Conservation (phyloP, 2,329 filamentous ascomycete species). For the Tolypocladium ovalisporum region DNA sequence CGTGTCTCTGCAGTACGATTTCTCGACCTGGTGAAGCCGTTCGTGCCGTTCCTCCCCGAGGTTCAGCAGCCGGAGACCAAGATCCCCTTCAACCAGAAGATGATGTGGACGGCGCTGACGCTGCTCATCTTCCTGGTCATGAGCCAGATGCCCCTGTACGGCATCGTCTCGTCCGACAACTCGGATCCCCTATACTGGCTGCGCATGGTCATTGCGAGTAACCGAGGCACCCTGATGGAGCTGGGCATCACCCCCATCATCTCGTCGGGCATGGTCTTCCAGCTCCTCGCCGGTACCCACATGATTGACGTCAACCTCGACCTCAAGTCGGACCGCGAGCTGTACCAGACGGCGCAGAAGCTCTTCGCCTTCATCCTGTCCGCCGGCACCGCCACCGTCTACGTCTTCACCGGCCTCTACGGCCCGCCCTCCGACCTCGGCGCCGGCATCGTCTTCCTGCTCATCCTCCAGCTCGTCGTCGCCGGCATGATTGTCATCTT, state of each 20-base stretch:
- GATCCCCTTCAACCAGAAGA: constrained; percentile 96
- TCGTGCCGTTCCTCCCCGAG: constrained; percentile 98
- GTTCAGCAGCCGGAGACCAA: constrained; percentile 98
- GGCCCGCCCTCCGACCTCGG: constrained; percentile 93
- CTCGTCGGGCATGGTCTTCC: constrained; percentile 99
- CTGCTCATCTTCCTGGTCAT: constrained; percentile 99
- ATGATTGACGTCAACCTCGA: constrained; percentile 99
- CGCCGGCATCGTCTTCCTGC: constrained; percentile 93
- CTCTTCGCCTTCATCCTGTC: constrained; percentile 96
- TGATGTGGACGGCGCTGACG: constrained; percentile 92
- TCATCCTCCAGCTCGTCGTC: constrained; percentile 95
- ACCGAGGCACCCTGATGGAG: constrained; percentile 92
- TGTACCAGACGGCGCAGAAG: constrained; percentile 99
- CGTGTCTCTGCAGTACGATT: constrained; percentile 65
- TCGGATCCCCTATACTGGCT: constrained; percentile 99
- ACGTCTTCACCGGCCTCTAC: constrained; percentile 96
- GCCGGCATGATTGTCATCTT: constrained; percentile 98
- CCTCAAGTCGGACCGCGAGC: constrained; percentile 98
- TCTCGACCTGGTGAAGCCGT: constrained; percentile 98
- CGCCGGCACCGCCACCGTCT: constrained; percentile 94
- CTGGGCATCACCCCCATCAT: constrained; percentile 97
- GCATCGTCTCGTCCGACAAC: constrained; percentile 97
- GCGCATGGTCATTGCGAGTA: constrained; percentile 99
- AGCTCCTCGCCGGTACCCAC: constrained; percentile 98
- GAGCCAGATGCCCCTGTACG: constrained; percentile 99